Evolutionary conservation across 345 rosid species (phyloP).

Genomic region (Brassica nigra): DNA sequence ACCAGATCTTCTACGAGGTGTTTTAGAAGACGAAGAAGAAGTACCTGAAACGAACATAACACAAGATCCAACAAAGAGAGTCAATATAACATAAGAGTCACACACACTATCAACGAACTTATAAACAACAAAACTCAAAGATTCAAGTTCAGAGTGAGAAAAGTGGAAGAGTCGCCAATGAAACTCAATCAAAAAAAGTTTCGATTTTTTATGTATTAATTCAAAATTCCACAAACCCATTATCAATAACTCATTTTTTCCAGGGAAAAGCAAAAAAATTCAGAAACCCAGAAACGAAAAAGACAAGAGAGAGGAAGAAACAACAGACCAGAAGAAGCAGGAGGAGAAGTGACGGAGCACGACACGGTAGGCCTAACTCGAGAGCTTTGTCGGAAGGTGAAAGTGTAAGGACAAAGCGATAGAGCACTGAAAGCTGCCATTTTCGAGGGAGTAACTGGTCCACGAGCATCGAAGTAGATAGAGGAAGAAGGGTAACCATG

Average conservation of each 20-base stretch:
- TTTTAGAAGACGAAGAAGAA: slow-evolving; percentile 47
- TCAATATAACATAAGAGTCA: slow-evolving; percentile 4
- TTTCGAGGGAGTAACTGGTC: slow-evolving; percentile 33
- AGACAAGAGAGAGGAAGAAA: background rate
- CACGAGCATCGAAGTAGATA: slow-evolving; percentile 34
- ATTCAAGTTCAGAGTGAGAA: background rate
- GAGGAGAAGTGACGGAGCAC: slow-evolving; percentile 59
- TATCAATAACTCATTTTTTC: slow-evolving; percentile 9
- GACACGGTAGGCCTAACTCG: slow-evolving; percentile 42
- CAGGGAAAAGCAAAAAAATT: background rate
- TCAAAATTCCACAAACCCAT: slow-evolving; percentile 17
- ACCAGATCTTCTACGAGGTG: slow-evolving; percentile 57
- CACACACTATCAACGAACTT: background rate
- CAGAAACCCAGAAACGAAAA: background rate
- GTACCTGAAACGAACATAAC: slow-evolving; percentile 36
- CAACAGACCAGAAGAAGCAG: slow-evolving; percentile 47
- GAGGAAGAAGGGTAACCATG: slow-evolving; percentile 35
- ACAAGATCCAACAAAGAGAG: slow-evolving; percentile 9
- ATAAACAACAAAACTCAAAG: background rate
- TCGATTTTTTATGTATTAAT: background rate
- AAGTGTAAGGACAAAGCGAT: slow-evolving; percentile 50
- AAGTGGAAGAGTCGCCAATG: background rate
- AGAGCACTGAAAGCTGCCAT: slow-evolving; percentile 72
- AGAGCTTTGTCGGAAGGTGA: slow-evolving; percentile 39
- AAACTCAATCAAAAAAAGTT: slow-evolving; percentile 21